phyloP scores from a whole-genome alignment of 805 yeast species.

The Suhomyces faveliae region DNA sequence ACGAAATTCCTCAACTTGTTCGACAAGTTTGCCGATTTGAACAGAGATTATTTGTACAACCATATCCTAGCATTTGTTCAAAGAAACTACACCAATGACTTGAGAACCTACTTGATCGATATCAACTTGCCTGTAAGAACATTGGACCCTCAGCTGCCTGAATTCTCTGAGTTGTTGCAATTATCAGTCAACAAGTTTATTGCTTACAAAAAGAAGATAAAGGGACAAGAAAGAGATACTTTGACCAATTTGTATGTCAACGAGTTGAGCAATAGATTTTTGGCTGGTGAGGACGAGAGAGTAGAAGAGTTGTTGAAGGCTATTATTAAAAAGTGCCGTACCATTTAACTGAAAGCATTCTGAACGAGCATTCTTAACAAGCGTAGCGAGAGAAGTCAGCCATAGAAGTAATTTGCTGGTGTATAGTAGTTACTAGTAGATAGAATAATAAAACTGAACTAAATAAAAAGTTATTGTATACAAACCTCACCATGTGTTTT shows the following conservation, averaged over 20 bases:
- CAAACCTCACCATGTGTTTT: no score
- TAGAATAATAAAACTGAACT: no score
- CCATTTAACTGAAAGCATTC: conserved; percentile 3
- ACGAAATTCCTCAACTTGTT: conserved; percentile 52
- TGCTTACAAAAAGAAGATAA: conserved; percentile 52
- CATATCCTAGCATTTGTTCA: conserved; percentile 61
- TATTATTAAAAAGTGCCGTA: conserved; percentile 38
- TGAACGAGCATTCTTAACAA: no score
- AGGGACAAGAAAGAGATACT: conserved; percentile 26
- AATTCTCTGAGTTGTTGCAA: conserved; percentile 61
- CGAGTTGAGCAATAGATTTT: conserved; percentile 25
- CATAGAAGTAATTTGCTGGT: no score
- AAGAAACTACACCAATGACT: conserved; percentile 36
- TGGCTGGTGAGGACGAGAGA: conserved; percentile 23
- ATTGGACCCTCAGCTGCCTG: conserved; percentile 33
- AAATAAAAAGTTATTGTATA: no score
- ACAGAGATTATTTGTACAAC: conserved; percentile 61
- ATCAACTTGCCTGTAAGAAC: conserved; percentile 68
- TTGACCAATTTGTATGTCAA: conserved; percentile 31
- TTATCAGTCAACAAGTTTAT: conserved; percentile 67
- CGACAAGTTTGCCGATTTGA: conserved; percentile 67
- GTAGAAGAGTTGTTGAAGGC: conserved; percentile 36
- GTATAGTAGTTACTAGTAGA: no score
- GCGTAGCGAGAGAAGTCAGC: no score
- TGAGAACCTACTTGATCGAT: conserved; percentile 49